Conservation (phyloP, 1,139 yeast species). For the Saccharomyces pastorianus region DNA sequence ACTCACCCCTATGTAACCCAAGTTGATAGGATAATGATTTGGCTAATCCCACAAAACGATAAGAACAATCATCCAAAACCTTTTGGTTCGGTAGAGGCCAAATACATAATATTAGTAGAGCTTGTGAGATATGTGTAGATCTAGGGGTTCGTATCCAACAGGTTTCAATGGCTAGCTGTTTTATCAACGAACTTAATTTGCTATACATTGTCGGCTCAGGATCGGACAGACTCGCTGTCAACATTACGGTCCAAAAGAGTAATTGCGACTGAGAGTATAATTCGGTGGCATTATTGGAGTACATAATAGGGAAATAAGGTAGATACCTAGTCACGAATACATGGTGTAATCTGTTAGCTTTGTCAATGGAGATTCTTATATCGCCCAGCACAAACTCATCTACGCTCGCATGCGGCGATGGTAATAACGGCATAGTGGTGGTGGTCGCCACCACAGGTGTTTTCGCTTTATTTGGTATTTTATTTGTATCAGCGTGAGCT, state of each 20-base stretch:
- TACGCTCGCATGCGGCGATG: constrained; percentile 32
- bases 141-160: constrained; percentile 93
- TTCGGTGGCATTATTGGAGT: constrained; percentile 64
- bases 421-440: constrained; percentile 26
- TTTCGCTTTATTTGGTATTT: constrained; percentile 1
- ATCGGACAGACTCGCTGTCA: constrained; percentile 78
- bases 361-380: constrained; percentile 53
- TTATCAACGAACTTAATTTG: constrained; percentile 70
- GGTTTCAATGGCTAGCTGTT: constrained; percentile 82
- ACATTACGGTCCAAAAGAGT: constrained; percentile 83
- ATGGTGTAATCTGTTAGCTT: constrained; percentile 66
- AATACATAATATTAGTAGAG: constrained; percentile 66
- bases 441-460: constrained; percentile 25
- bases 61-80: constrained; percentile 85
- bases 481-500: not conserved
- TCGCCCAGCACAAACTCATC: constrained; percentile 68
- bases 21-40: constrained; percentile 77
- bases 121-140: constrained; percentile 89
- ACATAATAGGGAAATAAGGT: constrained; percentile 73
- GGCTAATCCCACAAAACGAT: constrained; percentile 80
- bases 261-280: constrained; percentile 76
- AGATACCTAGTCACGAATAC: constrained; percentile 58
- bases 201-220: constrained; percentile 80
- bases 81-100: constrained; percentile 96
- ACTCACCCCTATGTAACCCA: constrained; percentile 90